Evolutionary conservation across 768 basidiomycete genomes (phyloP).

Genomic region (Boletus fagicola): DNA sequence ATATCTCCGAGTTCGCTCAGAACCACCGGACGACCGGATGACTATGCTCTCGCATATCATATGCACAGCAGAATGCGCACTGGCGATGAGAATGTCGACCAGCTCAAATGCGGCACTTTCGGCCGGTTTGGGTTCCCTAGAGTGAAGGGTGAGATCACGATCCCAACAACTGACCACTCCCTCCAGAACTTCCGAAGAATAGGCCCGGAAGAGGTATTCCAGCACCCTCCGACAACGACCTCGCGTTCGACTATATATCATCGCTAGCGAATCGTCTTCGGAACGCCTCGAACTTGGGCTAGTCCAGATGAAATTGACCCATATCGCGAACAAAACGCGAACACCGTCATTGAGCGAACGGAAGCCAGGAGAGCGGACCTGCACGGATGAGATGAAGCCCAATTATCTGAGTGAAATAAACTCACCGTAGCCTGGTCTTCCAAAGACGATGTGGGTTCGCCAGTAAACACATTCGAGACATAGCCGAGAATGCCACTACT

Average conservation of each 20-base stretch:
- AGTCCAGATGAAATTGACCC: conserved; percentile 60
- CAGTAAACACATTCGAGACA: conserved; percentile 88
- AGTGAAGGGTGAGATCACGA: conserved; percentile 48
- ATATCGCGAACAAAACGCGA: conserved; percentile 72
- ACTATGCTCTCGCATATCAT: conserved; percentile 85
- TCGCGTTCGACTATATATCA: conserved; percentile 67
- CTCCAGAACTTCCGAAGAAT: conserved; percentile 80
- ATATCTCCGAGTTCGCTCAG: conserved; percentile 62
- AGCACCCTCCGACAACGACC: conserved; percentile 73
- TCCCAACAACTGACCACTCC: conserved; percentile 83
- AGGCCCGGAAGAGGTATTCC: conserved; percentile 81
- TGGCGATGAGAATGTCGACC: conserved; percentile 78
- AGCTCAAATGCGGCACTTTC: conserved; percentile 71
- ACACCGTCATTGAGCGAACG: conserved; percentile 79
- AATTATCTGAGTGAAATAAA: conserved; percentile 7
- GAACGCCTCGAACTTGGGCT: conserved; percentile 46
- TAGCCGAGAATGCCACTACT: conserved; percentile 78
- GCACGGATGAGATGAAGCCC: conserved; percentile 3
- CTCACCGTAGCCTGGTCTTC: conserved; percentile 63
- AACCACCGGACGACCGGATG: conserved; percentile 50
- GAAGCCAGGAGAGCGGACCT: conserved; percentile 72
- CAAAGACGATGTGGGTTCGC: conserved; percentile 50
- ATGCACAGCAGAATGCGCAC: conserved; percentile 82
- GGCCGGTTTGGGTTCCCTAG: conserved; percentile 38
- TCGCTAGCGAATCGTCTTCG: conserved; percentile 63